Evolutionary conservation across 1,284 basidiomycete genomes (phyloP).

Genomic region (Meripilus lineatus): DNA sequence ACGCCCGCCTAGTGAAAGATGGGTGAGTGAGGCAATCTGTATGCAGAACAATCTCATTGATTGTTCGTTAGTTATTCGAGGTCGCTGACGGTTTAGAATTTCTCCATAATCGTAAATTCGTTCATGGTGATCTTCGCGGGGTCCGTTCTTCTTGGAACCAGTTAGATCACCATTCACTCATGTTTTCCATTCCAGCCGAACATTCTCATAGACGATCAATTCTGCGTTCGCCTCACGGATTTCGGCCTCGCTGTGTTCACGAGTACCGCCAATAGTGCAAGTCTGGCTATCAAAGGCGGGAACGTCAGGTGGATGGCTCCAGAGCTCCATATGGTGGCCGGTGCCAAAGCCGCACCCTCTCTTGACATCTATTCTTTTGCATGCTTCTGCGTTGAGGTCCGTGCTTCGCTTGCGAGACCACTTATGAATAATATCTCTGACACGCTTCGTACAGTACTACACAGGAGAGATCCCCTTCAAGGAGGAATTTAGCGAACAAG

Average conservation of each 20-base stretch:
- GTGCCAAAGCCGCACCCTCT: too few species aligned
- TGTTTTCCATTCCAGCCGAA: not conserved
- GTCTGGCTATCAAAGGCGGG: not conserved
- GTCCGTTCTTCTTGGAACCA: not conserved
- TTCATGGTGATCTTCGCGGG: not conserved
- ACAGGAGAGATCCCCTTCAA: too few species aligned
- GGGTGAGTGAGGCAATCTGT: not conserved
- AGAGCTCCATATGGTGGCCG: too few species aligned
- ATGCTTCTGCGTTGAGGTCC: constrained; percentile 2
- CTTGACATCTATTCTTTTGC: constrained; percentile 4
- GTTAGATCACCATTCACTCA: constrained; percentile 8
- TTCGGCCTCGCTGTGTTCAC: constrained; percentile 1
- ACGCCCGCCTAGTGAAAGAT: not conserved
- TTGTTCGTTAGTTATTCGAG: not conserved
- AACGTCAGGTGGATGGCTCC: constrained; percentile 1
- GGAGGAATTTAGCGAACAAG: too few species aligned
- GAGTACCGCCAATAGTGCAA: not conserved
- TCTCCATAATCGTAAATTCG: not conserved
- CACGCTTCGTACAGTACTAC: too few species aligned
- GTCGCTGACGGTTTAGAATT: not conserved
- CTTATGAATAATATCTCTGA: too few species aligned
- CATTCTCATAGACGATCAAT: constrained; percentile 1
- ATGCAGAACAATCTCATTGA: not conserved
- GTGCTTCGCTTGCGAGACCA: too few species aligned
- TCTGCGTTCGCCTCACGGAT: not conserved